These are phyloP conservation scores for Basipetospora chlamydospora DNA, from an alignment of 2,329 filamentous ascomycete species.

Conservation along the genomic window DNA sequence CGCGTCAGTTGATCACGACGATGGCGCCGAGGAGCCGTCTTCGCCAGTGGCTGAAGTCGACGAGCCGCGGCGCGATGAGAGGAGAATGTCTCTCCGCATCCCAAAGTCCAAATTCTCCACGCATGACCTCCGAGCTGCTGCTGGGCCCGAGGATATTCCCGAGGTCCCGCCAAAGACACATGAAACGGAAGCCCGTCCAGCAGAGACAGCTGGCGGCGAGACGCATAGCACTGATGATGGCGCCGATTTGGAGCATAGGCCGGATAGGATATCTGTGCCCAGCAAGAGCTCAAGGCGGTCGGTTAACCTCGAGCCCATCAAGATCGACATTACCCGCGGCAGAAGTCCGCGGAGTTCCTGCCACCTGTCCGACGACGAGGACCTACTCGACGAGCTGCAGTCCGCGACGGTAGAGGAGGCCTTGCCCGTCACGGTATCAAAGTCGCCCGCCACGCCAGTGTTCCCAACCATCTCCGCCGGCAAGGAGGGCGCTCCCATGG, in stretches of 20 bases:
- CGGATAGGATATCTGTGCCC: constrained; percentile 14
- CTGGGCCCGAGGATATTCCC: background rate
- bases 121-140: constrained; percentile 15
- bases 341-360: background rate
- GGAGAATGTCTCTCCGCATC: constrained; percentile 9
- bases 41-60: constrained; percentile 4
- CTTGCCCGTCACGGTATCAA: constrained; percentile 63
- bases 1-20: background rate
- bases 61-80: constrained; percentile 1
- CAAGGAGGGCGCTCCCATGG: constrained; percentile 11
- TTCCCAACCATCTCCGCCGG: constrained; percentile 22
- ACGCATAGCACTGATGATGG: no score
- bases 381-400: constrained; percentile 72
- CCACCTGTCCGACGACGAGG: constrained; percentile 57
- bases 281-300: constrained; percentile 20
- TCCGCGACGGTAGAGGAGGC: constrained; percentile 72
- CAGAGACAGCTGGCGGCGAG: no score
- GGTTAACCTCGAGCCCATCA: constrained; percentile 37
- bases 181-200: no score
- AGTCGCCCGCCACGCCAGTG: constrained; percentile 64
- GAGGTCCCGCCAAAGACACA: no score
- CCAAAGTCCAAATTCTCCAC: constrained; percentile 30
- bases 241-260: no score
- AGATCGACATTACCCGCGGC: constrained; percentile 26
- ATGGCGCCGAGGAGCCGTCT: constrained; percentile 5